Evolutionary conservation across 106 monocot species (phyloP), one percentile per base, ranked within the genome.

Genomic region (Dioscorea alata): DNA sequence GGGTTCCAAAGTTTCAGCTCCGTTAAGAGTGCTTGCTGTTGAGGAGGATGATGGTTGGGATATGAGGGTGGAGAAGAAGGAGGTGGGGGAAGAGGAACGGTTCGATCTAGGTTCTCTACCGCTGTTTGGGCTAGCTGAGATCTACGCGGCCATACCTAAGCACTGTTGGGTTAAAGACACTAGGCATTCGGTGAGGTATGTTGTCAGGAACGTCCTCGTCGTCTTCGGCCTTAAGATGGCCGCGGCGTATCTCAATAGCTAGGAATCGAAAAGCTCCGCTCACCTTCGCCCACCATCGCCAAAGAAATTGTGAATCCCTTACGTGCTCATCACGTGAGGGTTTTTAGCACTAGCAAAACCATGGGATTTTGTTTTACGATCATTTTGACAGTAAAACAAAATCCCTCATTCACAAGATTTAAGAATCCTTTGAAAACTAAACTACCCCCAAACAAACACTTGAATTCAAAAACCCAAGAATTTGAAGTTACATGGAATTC

Each of bases 151-250:
- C 25, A 88, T 91, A 19, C 91, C 91, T 13, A 70, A 59, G 18
- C 84, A 83, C 49, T 91, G 87, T 52, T 91, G 88, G 91, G 75
- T 64, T 49, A 85, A 85, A 81, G 67, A 81, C 66, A 64, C 85
- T 0, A 70, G 82, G 87, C 56, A 71, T 32, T 94, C 94, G 60
- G 72, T 90, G 79, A 64, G 74, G 63, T 90, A 90, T 49, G 87
- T 94, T 12, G 62, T 70, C 12, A 69, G 94, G 12, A 90, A 90
- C 53, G 78, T 88, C 2, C 79, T 51, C 16, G 23, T 79, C 22
- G 90, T 88, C 34, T 28, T 61, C 6, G 82, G 63, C 18, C 75
- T 94, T 13, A 72, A 71, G 25, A 74, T 57, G 8, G 74, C 74
- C 3, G 87, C 83, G 28, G 76, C 82, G 21, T 63, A 33, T 33